phyloP scores from a whole-genome alignment of 352 stramenopile genomes.

The Globisporangium viniferum region DNA sequence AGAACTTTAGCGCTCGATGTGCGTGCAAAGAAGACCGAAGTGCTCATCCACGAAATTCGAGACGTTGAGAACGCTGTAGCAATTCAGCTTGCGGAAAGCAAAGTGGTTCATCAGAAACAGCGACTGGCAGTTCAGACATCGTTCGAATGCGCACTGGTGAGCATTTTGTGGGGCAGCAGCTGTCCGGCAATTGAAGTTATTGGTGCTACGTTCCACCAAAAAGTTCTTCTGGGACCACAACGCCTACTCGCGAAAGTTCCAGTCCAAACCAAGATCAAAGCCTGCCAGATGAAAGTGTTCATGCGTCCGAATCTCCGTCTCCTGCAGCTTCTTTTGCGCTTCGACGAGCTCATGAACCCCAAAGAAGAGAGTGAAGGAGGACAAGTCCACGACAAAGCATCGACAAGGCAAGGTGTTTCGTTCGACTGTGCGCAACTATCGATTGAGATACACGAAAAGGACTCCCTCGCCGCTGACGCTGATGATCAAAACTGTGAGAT shows the following conservation, averaged over 20 bases:
- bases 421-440: constrained; percentile 15
- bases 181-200: constrained; percentile 23
- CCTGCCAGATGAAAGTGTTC: constrained; percentile 21
- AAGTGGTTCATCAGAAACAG: constrained; percentile 23
- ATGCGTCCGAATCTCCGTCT: constrained; percentile 33
- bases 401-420: constrained; percentile 10
- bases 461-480: neutral
- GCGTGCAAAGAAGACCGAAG: constrained; percentile 22
- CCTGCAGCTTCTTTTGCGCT: constrained; percentile 39
- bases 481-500: neutral
- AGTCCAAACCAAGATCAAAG: constrained; percentile 16
- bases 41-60: constrained; percentile 29
- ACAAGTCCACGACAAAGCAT: neutral
- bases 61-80: constrained; percentile 18
- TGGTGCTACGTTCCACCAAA: constrained; percentile 23
- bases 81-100: constrained; percentile 26
- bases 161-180: constrained; percentile 20
- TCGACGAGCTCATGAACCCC: constrained; percentile 43
- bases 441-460: constrained; percentile 11
- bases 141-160: constrained; percentile 29
- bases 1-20: constrained; percentile 27
- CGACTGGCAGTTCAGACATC: constrained; percentile 21
- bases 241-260: constrained; percentile 15
- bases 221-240: constrained; percentile 18
- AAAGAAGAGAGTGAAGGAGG: neutral